phyloP scores from a whole-genome alignment of 116 monocot species.

The Dioscorea cayenensis region DNA sequence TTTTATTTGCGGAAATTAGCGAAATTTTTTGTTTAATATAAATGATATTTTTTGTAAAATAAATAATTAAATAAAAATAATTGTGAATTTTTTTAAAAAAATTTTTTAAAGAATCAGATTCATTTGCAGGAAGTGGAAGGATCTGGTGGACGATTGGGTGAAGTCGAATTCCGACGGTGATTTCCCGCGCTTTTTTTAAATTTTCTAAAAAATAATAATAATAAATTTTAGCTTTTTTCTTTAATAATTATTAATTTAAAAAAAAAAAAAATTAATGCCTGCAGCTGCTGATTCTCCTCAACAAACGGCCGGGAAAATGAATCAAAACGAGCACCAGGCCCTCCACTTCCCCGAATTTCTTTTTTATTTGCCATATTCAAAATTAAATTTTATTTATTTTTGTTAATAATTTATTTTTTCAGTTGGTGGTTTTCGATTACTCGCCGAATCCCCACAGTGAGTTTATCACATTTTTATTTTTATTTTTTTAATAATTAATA shows the following conservation, averaged over 20 bases:
- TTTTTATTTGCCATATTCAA: no score
- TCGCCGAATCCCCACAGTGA: conserved; percentile 56
- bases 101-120: no score
- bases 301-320: conserved; percentile 24
- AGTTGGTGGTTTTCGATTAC: conserved; percentile 43
- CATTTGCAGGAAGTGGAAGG: conserved; percentile 76
- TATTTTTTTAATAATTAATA: neutral
- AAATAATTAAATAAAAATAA: no score
- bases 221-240: no score
- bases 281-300: conserved; percentile 63
- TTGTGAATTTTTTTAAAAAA: no score
- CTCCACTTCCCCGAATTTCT: no score
- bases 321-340: conserved; percentile 20
- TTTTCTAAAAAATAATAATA: no score
- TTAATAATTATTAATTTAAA: no score
- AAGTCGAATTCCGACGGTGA: conserved; percentile 36
- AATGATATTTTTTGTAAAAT: no score
- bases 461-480: neutral
- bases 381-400: neutral
- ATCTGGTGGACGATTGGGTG: conserved; percentile 70
- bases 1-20: no score
- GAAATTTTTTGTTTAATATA: no score
- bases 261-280: conserved; percentile 13
- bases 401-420: neutral
- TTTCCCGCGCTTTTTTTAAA: conserved; percentile 17